Conservation (phyloP, 768 basidiomycete species). For the Mrakia gelida region DNA sequence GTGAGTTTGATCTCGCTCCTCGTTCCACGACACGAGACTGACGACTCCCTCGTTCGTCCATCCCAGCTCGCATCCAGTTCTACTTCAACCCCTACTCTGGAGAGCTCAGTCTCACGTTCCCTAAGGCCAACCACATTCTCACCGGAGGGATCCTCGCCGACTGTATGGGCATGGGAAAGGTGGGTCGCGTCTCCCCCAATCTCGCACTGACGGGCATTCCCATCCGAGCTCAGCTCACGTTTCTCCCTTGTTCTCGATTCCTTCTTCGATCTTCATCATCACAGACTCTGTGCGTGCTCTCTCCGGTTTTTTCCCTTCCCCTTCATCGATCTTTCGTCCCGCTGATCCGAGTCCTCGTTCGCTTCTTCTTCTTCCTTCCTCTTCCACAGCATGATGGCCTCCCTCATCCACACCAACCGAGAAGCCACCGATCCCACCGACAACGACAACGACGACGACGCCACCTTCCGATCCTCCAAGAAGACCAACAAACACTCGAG, state of each 20-base stretch:
- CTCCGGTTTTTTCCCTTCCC: too few species aligned
- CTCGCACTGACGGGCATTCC: neutral
- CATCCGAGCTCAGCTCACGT: too few species aligned
- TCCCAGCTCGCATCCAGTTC: slow-evolving; percentile 48
- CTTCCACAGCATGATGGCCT: slow-evolving; percentile 63
- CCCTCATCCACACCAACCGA: slow-evolving; percentile 76
- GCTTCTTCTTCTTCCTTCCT: neutral
- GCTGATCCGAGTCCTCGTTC: neutral
- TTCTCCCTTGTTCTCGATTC: neutral
- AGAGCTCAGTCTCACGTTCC: slow-evolving; percentile 79
- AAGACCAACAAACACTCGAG: slow-evolving; percentile 17
- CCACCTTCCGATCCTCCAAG: slow-evolving; percentile 40
- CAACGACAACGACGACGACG: neutral
- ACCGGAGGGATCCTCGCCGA: slow-evolving; percentile 88
- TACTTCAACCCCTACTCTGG: slow-evolving; percentile 87
- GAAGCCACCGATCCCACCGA: slow-evolving; percentile 33
- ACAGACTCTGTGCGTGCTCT: neutral
- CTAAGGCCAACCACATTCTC: slow-evolving; percentile 68
- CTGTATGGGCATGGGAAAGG: slow-evolving; percentile 72
- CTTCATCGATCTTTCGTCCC: too few species aligned
- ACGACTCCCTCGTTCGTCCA: neutral
- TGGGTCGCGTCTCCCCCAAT: slow-evolving; percentile 40
- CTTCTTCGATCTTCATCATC: neutral
- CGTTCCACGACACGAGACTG: neutral
- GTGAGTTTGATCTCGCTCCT: neutral